Percentiles rank a stretch among this genome's conserved stretches.
These are phyloP conservation scores for Musa troglodytarum DNA, from an alignment of 176 grass and related monocot genomes.

Conservation along the genomic window DNA sequence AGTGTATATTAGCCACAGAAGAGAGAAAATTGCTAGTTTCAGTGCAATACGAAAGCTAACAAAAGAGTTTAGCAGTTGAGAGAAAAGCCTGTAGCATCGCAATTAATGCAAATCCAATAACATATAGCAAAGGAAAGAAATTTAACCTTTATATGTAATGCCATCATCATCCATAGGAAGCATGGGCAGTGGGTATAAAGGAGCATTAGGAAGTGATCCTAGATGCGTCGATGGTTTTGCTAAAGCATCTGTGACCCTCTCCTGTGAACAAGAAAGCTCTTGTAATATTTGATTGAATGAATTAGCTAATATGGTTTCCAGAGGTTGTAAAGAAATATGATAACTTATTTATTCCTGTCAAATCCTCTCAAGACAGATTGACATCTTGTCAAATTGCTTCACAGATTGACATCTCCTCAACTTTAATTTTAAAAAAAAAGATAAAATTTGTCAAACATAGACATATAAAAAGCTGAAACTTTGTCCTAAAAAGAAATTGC, in stretches of 20 bases:
- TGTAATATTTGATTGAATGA: not conserved
- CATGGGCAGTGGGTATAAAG: slow-evolving; percentile 52
- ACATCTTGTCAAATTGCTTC: too few relatives aligned
- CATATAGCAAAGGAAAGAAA: slow-evolving; percentile 12
- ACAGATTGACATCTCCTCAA: too few relatives aligned
- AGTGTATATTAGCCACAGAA: too few relatives aligned
- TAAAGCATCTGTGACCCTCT: slow-evolving; percentile 79
- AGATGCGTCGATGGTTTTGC: slow-evolving; percentile 54
- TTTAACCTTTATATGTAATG: slow-evolving; percentile 61
- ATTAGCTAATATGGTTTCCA: not conserved
- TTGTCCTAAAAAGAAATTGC: too few relatives aligned
- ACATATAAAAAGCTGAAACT: too few relatives aligned
- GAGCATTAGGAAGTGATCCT: slow-evolving; percentile 49
- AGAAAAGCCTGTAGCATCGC: not conserved
- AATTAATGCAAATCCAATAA: slow-evolving; percentile 4
- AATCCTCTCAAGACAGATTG: not conserved
- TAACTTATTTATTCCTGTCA: not conserved
- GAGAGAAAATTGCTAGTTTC: too few relatives aligned
- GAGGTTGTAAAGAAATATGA: not conserved
- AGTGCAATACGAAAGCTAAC: too few relatives aligned
- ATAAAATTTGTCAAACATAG: too few relatives aligned
- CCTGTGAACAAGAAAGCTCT: slow-evolving; percentile 33
- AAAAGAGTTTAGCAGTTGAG: not conserved
- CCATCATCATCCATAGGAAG: slow-evolving; percentile 68
- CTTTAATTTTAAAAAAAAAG: too few relatives aligned